Percentiles rank a stretch among this genome's conserved stretches.
These are phyloP conservation scores for Yarrowia porcina DNA, from an alignment of 805 yeast genomes.

Conservation along the genomic window DNA sequence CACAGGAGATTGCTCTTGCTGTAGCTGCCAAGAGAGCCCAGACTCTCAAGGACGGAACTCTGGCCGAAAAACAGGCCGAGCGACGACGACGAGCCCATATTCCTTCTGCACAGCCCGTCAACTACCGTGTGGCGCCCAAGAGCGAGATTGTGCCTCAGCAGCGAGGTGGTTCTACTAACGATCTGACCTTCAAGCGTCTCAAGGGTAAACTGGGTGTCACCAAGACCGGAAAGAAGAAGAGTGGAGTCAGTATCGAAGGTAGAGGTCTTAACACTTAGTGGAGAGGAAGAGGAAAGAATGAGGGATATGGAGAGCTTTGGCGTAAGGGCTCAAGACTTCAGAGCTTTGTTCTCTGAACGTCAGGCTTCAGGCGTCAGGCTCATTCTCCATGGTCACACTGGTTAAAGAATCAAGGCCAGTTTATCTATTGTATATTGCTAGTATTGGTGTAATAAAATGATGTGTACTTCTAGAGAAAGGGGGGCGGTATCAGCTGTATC, in stretches of 20 bases:
- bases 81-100: conserved; percentile 94
- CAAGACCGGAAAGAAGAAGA: conserved; percentile 44
- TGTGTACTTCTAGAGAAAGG: background rate
- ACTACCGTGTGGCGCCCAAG: conserved; percentile 86
- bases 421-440: conserved; percentile 18
- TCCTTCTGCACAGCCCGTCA: conserved; percentile 85
- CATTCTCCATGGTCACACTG: background rate
- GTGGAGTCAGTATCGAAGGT: conserved; percentile 81
- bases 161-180: conserved; percentile 36
- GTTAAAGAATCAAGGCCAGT: background rate
- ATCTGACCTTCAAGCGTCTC: conserved; percentile 57
- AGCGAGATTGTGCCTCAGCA: conserved; percentile 41
- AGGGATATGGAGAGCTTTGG: background rate
- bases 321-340: no score
- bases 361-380: no score
- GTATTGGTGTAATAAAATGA: background rate
- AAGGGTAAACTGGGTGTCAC: conserved; percentile 48
- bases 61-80: conserved; percentile 86
- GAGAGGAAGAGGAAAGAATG: background rate
- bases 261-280: conserved; percentile 37
- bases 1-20: conserved; percentile 27
- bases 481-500: no score
- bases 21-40: conserved; percentile 20
- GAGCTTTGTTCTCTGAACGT: no score
- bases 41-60: conserved; percentile 38